Percentiles rank a stretch among this genome's conserved stretches.
Evolutionary conservation across 805 yeast genomes (phyloP).

Genomic region (Saccharomycopsis lassenensis): DNA sequence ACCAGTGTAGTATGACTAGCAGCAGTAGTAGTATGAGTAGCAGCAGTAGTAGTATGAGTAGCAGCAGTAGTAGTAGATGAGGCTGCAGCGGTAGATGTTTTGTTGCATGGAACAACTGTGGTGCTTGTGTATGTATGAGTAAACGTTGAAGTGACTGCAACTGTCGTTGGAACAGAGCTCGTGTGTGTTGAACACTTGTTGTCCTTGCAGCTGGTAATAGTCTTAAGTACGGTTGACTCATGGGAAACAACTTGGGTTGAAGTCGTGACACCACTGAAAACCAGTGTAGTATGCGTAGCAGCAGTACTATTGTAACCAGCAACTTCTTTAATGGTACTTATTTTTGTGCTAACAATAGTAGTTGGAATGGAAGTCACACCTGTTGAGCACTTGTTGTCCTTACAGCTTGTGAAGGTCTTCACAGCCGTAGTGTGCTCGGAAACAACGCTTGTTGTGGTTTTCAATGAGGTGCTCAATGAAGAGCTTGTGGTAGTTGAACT

Average conservation of each 20-base stretch:
- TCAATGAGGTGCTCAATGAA: neutral
- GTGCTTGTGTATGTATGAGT: conserved; percentile 1
- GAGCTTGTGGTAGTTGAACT: neutral
- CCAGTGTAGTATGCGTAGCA: conserved; percentile 8
- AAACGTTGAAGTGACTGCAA: conserved; percentile 15
- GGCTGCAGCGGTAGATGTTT: conserved; percentile 14
- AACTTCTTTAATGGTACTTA: conserved; percentile 17
- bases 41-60: conserved; percentile 16
- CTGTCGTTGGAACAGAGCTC: conserved; percentile 18
- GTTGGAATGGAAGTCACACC: conserved; percentile 9
- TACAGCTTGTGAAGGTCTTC: conserved; percentile 19
- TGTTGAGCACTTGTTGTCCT: conserved; percentile 18
- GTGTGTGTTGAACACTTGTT: conserved; percentile 18
- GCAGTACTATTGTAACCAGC: conserved; percentile 6
- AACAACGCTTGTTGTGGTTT: conserved; percentile 3
- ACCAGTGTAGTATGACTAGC: conserved; percentile 8
- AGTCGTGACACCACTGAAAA: conserved; percentile 1
- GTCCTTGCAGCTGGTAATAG: conserved; percentile 20
- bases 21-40: conserved; percentile 7
- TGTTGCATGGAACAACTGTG: conserved; percentile 4
- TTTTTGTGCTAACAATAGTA: conserved; percentile 5
- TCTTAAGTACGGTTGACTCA: conserved; percentile 11
- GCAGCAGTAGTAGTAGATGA: conserved; percentile 8
- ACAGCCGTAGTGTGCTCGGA: conserved; percentile 2
- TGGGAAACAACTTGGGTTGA: conserved; percentile 2